A percentile compares a stretch with the other conserved stretches of the same genome.
These are phyloP conservation scores for Microdochium bolleyi DNA, from an alignment of 2,329 filamentous ascomycete genomes.

Conservation along the genomic window DNA sequence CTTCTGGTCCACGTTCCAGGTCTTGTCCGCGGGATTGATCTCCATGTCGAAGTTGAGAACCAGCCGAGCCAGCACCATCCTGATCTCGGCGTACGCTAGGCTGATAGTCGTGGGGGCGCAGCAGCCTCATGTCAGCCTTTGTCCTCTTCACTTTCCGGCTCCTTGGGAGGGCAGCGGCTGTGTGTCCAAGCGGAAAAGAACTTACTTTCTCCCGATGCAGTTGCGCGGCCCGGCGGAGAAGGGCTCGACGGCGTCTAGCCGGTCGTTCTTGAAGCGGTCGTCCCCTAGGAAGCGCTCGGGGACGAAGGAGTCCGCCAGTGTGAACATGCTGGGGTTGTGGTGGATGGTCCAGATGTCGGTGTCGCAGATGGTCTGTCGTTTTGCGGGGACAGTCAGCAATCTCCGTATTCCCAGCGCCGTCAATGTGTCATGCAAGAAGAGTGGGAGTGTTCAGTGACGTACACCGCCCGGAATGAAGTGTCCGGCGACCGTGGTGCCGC, in stretches of 20 bases:
- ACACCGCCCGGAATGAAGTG: not conserved
- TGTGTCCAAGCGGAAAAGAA: not conserved
- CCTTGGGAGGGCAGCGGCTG: too few relatives aligned
- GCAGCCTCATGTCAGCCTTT: not conserved
- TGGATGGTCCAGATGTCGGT: not conserved
- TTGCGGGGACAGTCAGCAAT: not conserved
- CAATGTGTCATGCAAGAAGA: not conserved
- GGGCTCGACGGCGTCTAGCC: not conserved
- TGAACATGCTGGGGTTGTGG: not conserved
- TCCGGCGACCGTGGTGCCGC: not conserved
- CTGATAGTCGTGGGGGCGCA: too few relatives aligned
- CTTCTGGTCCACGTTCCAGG: not conserved
- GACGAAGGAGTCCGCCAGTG: not conserved
- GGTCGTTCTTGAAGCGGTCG: conserved; percentile 7
- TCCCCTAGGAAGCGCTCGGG: conserved; percentile 3
- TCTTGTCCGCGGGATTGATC: not conserved
- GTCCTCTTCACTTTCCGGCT: not conserved
- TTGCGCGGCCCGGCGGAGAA: not conserved
- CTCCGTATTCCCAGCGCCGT: not conserved
- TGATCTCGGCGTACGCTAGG: not conserved
- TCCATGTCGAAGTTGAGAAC: not conserved
- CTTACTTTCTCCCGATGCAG: not conserved
- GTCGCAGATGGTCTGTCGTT: not conserved
- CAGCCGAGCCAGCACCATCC: not conserved
- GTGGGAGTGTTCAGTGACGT: not conserved